Base-by-base conservation (phyloP, 192 early-diverging fungal genomes). In the Coemansia sp. region DNA sequence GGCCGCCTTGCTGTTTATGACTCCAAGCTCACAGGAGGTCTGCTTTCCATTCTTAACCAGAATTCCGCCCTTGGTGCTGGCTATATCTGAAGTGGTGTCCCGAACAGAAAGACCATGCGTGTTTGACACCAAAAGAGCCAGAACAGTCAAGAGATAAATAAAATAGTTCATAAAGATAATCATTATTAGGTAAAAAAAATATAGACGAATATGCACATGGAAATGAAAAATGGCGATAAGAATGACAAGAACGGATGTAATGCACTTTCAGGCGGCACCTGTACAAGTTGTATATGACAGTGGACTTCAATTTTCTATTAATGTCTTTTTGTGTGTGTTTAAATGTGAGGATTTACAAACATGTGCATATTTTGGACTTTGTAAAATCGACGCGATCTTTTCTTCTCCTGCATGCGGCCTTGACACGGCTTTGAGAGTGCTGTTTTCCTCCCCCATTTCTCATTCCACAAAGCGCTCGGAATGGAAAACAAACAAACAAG, bases 31-130 rank as follows among this genome's bases (percentile, higher is more conserved):
- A 22, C 63, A 64, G 5, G 63, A 64, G 4, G 49, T 64, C 0
- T 48, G 63, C n/a, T 64, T 64, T 19, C 63, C 63, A 32, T 64
- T 53, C n/a, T 48, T 48, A n/a, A 48, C n/a, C 11, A 48, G 46
- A 2, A 48, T 11, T 11, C 46, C 46, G 46, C 46, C 46, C n/a
- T 48, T 48, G n/a, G 46, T 48, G n/a, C n/a, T 48, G 11, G 46
- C 11, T n/a, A 48, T 48, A 48, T 48, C n/a, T 14, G 46, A 48
- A n/a, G n/a, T n/a, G 46, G n/a, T 48, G n/a, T 48, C n/a, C 12
- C 46, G 46, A 48, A 48, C 46, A 48, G 46, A 1, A 48, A 48
- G n/a, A 1, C 54, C 19, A 56, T 56, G 32, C 32, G 32, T 2
- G 32, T 1, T 32, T 32, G 32, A 32, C 32, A 32, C 32, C 4